Conservation (phyloP, 768 basidiomycete genomes). For the Lactarius trivialis region DNA sequence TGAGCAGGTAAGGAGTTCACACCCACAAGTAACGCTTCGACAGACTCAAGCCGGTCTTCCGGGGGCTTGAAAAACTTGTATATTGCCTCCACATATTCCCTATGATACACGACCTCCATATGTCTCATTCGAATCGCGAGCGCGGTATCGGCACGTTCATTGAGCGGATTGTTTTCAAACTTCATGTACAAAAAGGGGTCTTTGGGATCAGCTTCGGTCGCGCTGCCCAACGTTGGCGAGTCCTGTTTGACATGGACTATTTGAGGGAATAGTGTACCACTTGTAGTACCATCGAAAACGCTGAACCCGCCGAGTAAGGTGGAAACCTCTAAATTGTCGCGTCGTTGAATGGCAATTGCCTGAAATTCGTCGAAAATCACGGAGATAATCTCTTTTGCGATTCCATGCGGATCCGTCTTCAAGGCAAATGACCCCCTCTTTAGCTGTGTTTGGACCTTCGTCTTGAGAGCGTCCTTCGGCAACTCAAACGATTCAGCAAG, state of each 20-base stretch:
- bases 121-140: conserved; percentile 86
- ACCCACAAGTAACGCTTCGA: conserved; percentile 81
- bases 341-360: conserved; percentile 77
- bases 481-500: conserved; percentile 62
- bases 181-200: conserved; percentile 84
- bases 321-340: conserved; percentile 79
- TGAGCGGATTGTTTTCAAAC: conserved; percentile 88
- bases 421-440: conserved; percentile 85
- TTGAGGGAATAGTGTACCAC: conserved; percentile 73
- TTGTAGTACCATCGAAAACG: conserved; percentile 88
- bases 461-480: conserved; percentile 74
- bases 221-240: not conserved
- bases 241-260: conserved; percentile 69
- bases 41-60: conserved; percentile 89
- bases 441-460: conserved; percentile 68
- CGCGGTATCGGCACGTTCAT: conserved; percentile 86
- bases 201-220: conserved; percentile 24
- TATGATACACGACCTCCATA: conserved; percentile 96
- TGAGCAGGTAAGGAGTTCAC: conserved; percentile 10
- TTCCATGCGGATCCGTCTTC: conserved; percentile 62
- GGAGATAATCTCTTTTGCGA: conserved; percentile 67
- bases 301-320: conserved; percentile 80
- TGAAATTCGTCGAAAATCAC: conserved; percentile 83
- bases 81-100: conserved; percentile 87
- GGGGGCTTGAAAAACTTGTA: conserved; percentile 91